Evolutionary conservation across 2,329 filamentous ascomycete genomes (phyloP), one percentile per base, ranked within the genome.

Genomic region (Talaromyces amestolkiae): DNA sequence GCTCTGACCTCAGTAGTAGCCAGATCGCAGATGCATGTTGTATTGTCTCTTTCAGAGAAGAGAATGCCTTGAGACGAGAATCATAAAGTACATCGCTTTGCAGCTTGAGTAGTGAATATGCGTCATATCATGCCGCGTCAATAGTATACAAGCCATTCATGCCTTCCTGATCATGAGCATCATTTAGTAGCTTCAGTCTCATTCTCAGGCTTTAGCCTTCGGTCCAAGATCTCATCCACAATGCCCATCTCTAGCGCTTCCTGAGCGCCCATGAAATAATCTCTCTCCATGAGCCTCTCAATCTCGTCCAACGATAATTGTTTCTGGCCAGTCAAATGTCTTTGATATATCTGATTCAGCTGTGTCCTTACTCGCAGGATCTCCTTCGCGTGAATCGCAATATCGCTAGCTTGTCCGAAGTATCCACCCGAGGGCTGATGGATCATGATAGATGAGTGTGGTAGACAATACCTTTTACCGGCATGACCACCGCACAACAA

Each of bases 321-420:
- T 77, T 87, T 89, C 72, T 78, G 78, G 33, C 78, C 76, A 3
- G 93, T 97, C 74, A 99, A 82, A 77, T 99, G 95, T 61, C 84
- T 81, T 76, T 89, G 87, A 76, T 97, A 97, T 66, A 99, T 98
- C 79, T 89, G 85, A 77, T 99, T 98, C 72, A 97, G 82, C 79
- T 94, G 91, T 69, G 89, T 86, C 66, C 95, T 85, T 64, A 97
- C 89, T 66, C 93, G 85, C 75, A 98, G 84, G 65, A 99, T 99
- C 83, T 99, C 94, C 74, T 93, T 97, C 5, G 95, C 95, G 75
- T 99, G 96, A 68, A 99, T 98, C 58, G 96, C 86, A 69, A 99
- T 98, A 74, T 99, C 95, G 37, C 80, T 85, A 35, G 88, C 88
- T 69, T 89, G 87, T 13, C 88, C 88, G 51, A 81, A 82, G 72